Conservation (phyloP, 2,329 filamentous ascomycete genomes). For the Leptosphaerulina australis region DNA sequence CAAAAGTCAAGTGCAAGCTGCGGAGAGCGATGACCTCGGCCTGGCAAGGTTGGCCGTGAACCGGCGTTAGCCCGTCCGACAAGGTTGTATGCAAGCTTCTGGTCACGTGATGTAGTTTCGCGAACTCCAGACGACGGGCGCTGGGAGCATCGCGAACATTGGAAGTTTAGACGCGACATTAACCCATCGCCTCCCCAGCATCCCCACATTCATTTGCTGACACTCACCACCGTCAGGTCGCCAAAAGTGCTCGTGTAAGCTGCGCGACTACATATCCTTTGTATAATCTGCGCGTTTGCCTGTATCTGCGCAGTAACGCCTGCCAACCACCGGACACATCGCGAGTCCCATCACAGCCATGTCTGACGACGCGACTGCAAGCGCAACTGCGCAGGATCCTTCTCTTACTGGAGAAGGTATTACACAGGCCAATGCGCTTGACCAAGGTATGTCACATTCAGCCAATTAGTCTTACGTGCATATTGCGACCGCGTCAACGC, state of each 20-base stretch:
- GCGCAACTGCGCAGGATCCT: constrained; percentile 37
- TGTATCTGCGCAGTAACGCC: not conserved
- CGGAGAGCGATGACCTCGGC: constrained; percentile 14
- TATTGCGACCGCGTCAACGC: constrained; percentile 10
- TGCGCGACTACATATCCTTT: not conserved
- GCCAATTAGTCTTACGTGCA: not conserved
- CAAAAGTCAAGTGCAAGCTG: constrained; percentile 5
- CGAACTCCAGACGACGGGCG: constrained; percentile 26
- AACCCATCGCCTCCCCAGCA: constrained; percentile 35
- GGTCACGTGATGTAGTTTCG: constrained; percentile 28
- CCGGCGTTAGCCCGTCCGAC: constrained; percentile 12
- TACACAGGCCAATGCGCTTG: constrained; percentile 32
- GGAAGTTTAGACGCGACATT: constrained; percentile 36
- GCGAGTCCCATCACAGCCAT: constrained; percentile 28
- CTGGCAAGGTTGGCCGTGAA: constrained; percentile 2
- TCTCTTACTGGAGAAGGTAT: constrained; percentile 32
- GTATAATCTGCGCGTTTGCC: not conserved
- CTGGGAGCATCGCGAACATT: constrained; percentile 38
- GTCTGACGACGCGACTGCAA: constrained; percentile 44
- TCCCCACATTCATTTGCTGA: constrained; percentile 31
- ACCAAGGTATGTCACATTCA: constrained; percentile 40
- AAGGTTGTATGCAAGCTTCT: not conserved
- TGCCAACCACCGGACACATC: constrained; percentile 23
- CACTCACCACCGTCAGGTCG: constrained; percentile 6
- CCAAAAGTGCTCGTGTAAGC: constrained; percentile 3